Evolutionary conservation across 1,139 yeast genomes (phyloP), one percentile per base, ranked within the genome.

Genomic region (Suhomyces kunorum): DNA sequence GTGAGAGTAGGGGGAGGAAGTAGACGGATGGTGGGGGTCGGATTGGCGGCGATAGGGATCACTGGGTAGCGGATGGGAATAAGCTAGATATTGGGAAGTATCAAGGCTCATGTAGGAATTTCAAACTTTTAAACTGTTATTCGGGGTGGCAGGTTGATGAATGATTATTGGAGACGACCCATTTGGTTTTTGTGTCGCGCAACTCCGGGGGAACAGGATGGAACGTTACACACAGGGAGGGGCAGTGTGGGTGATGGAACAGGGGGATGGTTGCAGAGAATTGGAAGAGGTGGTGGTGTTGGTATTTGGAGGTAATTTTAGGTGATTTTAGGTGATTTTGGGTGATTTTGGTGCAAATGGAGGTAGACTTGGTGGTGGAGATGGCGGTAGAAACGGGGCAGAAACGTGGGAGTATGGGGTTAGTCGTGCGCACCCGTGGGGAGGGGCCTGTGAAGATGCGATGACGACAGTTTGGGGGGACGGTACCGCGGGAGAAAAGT

Each of bases 191-290:
- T 36, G 39, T 36, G 39, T 20, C 28, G 17, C 36, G 18, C 13
- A 19, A 5, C 5, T 8, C 6, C 25, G 22, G 34, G 26, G 26
- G 22, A 32, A 27, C 18, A 20, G n/a, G 36, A 36, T 36, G 39
- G 36, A 36, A 36, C 39, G 39, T 36, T 36, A 28, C 39, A 36
- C n/a, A n/a, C n/a, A n/a, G n/a, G n/a, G n/a, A n/a, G n/a, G n/a
- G n/a, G n/a, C n/a, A 20, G 24, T 11, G 26, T 14, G 27, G 8
- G 15, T 15, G 26, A 30, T 31, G 34, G 34, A 26, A 36, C 39
- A 9, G 8, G 24, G 22, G 6, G 24, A 8, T 11, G 8, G 24
- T 5, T 9, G 5, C 2, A n/a, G n/a, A n/a, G n/a, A n/a, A n/a
- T n/a, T n/a, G n/a, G n/a, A n/a, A n/a, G n/a, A n/a, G n/a, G n/a